Evolutionary conservation across 805 yeast genomes (phyloP), one percentile per base, ranked within the genome.

Genomic region (Candida koratica): DNA sequence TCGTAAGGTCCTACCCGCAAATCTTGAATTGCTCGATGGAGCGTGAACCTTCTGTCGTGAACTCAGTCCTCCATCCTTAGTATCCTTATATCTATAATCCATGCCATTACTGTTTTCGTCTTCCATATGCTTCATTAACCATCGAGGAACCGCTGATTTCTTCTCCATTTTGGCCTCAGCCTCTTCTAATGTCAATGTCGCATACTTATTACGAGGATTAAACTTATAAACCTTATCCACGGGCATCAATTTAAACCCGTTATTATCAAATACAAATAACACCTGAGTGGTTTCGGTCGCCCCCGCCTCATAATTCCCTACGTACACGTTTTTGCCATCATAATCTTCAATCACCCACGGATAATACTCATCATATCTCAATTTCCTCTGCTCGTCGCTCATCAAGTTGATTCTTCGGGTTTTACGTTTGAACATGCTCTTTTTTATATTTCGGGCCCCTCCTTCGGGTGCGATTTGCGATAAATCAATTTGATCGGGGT

Each of bases 341-440:
- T 84, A 90, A 61, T 93, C 98, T 63, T 93, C 98, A 71, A 93
- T 67, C 12, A 93, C 95, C 98, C 98, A 93, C 0, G 98, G 98
- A 51, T 85, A 90, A 57, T 82, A 86, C 61, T 93, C 98, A 62
- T 93, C 98, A 55, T 90, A 93, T 54, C 97, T 72, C 44, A 93
- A 67, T 53, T 79, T 82, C 44, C 90, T 74, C 42, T 86, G 89
- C 6, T 76, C 76, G 49, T 89, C 97, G 52, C 87, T 87, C 55
- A 86, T 77, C 17, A 81, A 75, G 47, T 75, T 79, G 13, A 87
- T 77, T 58, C 89, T 96, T 50, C 89, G 75, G 2, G 97, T 88
- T 56, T 88, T 88, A 46, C 84, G 75, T 55, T 81, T 83, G 52
- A 80, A 64, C 41, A 75, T 56, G 40, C 71, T 73, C 43, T 72